Evolutionary conservation across 495 filamentous ascomycete species (phyloP).

Genomic region (Aspergillus carlsbadensis): DNA sequence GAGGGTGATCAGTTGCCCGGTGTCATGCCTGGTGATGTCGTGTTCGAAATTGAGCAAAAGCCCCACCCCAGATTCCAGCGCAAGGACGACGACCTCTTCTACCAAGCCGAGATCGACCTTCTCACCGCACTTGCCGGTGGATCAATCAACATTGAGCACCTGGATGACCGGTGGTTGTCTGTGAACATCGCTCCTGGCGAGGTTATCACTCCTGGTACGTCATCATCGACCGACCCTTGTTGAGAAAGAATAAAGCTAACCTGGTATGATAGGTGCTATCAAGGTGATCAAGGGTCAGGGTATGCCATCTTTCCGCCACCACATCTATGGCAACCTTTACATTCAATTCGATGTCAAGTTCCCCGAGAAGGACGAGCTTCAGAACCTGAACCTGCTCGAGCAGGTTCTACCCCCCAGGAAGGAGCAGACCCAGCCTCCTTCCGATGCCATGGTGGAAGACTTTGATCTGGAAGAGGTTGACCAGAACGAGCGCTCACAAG

Average conservation of each 20-base stretch:
- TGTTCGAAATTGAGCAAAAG: slow-evolving; percentile 98
- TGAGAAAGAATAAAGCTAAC: slow-evolving; percentile 19
- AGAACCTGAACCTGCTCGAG: slow-evolving; percentile 64
- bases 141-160: slow-evolving; percentile 85
- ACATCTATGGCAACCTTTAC: slow-evolving; percentile 95
- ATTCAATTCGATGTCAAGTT: slow-evolving; percentile 98
- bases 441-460: slow-evolving; percentile 89
- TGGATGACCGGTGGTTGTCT: slow-evolving; percentile 94
- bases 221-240: slow-evolving; percentile 6
- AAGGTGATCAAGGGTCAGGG: slow-evolving; percentile 97
- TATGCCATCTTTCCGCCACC: slow-evolving; percentile 96
- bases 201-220: slow-evolving; percentile 88
- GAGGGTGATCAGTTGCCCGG: slow-evolving; percentile 97
- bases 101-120: slow-evolving; percentile 92
- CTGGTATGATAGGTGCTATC: slow-evolving; percentile 61
- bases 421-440: slow-evolving; percentile 58
- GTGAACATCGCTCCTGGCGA: slow-evolving; percentile 90
- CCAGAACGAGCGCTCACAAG: slow-evolving; percentile 59
- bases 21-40: slow-evolving; percentile 87
- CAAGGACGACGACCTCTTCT: slow-evolving; percentile 95
- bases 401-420: slow-evolving; percentile 73
- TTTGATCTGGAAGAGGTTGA: slow-evolving; percentile 81
- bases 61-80: slow-evolving; percentile 92
- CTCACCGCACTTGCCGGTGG: slow-evolving; percentile 93
- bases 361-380: slow-evolving; percentile 60